Evolutionary conservation across 1,139 yeast genomes (phyloP), one percentile per base, ranked within the genome.

Genomic region (Saccharomyces uvarum): DNA sequence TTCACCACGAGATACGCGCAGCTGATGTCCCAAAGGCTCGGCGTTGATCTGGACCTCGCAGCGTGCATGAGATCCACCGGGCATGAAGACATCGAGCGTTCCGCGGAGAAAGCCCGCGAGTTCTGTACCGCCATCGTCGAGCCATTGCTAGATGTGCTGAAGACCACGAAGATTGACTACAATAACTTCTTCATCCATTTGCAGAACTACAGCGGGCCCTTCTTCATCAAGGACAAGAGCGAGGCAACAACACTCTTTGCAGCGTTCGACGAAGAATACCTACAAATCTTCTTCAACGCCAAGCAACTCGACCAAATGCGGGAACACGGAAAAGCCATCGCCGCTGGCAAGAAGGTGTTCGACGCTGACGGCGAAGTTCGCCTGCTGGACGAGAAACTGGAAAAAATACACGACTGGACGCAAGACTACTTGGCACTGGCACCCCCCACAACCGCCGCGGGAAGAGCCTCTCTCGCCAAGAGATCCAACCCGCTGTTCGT

Each of bases 401-500:
- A 62, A 5, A 60, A 59, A n/a, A 57, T 79, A 2, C 55, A 55
- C 1, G 58, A 62, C 1, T 80, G 82, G 80, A 59, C 77, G 1
- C 51, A 59, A 2, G 49, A 51, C 4, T 80, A 75, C 68, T 71
- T 71, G 32, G 67, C 69, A 4, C 70, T 83, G 51, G 60, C 81
- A 53, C 67, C 69, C 4, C 26, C 33, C 14, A 32, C 27, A 13
- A 13, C 16, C 24, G 73, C 77, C 63, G 63, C 74, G 2, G 65
- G 72, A 29, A 75, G 87, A 46, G 62, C 62, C 4, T 61, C 59
- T 2, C 63, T 75, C 8, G 80, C 89, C 56, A 64, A 72, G 13
- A 54, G 61, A 2, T 76, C 73, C 53, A 93, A 93, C 65, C 99
- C 99, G 2, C 66, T 80, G 44, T 91, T 93, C 65, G 77, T 88